phyloP scores from a whole-genome alignment of 176 grass and related monocot genomes.

The Elymus sibiricus region DNA sequence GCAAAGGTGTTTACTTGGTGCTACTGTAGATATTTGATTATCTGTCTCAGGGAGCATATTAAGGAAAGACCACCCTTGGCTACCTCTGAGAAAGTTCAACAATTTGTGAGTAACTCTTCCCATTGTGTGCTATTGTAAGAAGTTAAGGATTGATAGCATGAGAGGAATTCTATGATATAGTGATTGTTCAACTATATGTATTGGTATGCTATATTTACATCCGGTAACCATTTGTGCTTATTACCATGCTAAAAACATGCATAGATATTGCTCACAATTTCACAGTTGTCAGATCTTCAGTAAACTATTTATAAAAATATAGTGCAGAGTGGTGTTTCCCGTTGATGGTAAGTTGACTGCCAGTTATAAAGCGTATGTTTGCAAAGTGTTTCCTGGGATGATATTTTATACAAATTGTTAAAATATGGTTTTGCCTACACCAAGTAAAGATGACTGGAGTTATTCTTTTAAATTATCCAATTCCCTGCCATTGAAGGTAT shows the following conservation, averaged over 20 bases:
- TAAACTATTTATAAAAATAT: background rate
- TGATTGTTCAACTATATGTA: background rate
- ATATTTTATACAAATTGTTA: background rate
- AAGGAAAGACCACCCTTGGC: constrained; percentile 93
- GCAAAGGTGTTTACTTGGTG: background rate
- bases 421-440: background rate
- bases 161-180: background rate
- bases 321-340: background rate
- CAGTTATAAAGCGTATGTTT: background rate
- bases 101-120: constrained; percentile 59
- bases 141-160: background rate
- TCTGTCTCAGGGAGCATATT: constrained; percentile 90
- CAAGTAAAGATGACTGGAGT: no score
- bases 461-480: no score
- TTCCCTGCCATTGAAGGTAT: no score
- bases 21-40: constrained; percentile 64
- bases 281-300: background rate
- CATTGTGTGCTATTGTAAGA: background rate
- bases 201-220: no score
- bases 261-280: no score
- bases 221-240: no score
- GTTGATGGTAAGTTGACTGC: background rate
- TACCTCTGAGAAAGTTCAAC: no score
- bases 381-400: background rate
- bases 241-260: no score